A percentile compares a stretch with the other conserved stretches of the same genome.
Conservation (phyloP, 306 rosid genomes). For the Acacia crassicarpa region DNA sequence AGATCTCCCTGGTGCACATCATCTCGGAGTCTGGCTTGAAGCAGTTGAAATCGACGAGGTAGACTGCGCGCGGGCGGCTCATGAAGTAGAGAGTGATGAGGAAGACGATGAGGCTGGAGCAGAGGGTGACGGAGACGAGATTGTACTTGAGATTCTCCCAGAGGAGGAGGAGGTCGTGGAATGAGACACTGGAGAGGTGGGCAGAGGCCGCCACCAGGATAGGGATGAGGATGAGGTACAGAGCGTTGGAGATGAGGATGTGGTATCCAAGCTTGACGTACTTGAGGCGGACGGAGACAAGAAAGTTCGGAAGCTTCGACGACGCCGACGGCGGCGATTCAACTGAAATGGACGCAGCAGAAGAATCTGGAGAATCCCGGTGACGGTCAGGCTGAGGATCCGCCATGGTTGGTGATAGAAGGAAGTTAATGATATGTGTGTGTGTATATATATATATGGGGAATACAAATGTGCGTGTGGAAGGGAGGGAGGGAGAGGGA, state of each 20-base stretch:
- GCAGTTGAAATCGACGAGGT: slow-evolving; percentile 67
- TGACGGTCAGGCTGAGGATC: not conserved
- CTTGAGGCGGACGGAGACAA: slow-evolving; percentile 65
- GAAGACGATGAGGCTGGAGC: slow-evolving; percentile 56
- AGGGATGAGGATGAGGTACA: slow-evolving; percentile 73
- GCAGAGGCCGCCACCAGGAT: slow-evolving; percentile 45
- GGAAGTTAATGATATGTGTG: not conserved
- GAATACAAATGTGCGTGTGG: not conserved
- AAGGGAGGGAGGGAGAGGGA: not conserved
- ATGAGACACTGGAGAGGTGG: slow-evolving; percentile 54
- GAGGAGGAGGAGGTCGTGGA: slow-evolving; percentile 28
- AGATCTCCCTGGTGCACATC: slow-evolving; percentile 50
- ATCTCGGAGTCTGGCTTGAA: slow-evolving; percentile 59
- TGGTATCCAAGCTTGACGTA: slow-evolving; percentile 94
- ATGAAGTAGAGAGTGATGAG: slow-evolving; percentile 70
- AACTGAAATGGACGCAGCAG: slow-evolving; percentile 4
- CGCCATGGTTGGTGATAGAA: not conserved
- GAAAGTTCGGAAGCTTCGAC: slow-evolving; percentile 65
- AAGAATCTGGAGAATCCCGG: not conserved
- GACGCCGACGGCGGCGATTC: not conserved
- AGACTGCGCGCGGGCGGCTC: slow-evolving; percentile 70
- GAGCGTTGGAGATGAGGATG: slow-evolving; percentile 71
- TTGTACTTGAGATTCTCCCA: slow-evolving; percentile 64
- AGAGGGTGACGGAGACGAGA: slow-evolving; percentile 46
- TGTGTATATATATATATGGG: not conserved